Evolutionary conservation across 139 green algal genomes (phyloP), one percentile per base, ranked within the genome.

Genomic region (Pleodorina starrii): DNA sequence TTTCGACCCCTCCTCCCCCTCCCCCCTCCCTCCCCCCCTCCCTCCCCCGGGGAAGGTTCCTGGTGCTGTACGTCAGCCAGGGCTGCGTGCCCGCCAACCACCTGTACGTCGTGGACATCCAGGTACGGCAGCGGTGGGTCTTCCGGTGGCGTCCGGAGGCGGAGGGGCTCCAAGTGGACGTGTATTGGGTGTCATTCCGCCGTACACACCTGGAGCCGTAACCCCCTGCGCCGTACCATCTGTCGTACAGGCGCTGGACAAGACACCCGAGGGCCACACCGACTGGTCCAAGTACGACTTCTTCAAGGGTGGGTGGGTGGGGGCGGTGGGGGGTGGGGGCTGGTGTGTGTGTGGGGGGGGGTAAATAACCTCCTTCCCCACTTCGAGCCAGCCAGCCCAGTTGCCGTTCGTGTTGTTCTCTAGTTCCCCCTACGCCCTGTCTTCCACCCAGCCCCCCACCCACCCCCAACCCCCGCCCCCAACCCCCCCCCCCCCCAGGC

Each of bases 31-130:
- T 21, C 54, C 54, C 2, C 2, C 5, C 54, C 54, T 25, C 5
- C 29, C 3, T 25, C 54, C 54, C 54, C 54, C 5, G 16, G 17
- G 21, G 25, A 90, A 96, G 95, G 57, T 98, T 97, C 85, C 88
- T 98, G 48, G 42, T 98, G 19, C 75, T 99, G 74, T 93, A 91
- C 44, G 85, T 97, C 10, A 88, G n/a, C 43, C 89, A 93, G 59
- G 97, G 97, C 51, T 98, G 95, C 90, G 91, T 96, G 89, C 97
- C 97, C 4, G 86, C 91, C 85, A 99, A 99, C 92, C 93, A 91
- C 54, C 57, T 98, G 38, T 97, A 90, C 92, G 43, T 91, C 29
- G 84, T 92, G 40, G 89, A 94, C 86, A 85, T 92, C 57, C 10
- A 86, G 57, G 79, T 86, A 42, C 9, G 79, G 51, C 5, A 43